Conservation (phyloP, 352 stramenopile species). For the Phytophthora europaea region DNA sequence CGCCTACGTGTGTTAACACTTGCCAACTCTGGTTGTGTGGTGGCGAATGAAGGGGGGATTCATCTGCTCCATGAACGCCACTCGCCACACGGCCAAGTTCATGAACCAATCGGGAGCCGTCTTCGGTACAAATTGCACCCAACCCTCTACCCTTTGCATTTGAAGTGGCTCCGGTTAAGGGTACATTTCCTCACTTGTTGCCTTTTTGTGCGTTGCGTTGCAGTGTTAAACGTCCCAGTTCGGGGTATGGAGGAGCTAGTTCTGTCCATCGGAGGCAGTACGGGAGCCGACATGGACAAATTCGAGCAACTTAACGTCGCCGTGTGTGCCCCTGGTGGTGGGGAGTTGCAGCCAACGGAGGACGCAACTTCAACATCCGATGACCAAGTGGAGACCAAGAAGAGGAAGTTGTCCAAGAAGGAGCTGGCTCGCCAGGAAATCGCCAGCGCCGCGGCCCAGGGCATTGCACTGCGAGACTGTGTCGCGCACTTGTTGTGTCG, state of each 20-base stretch:
- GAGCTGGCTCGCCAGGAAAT: slow-evolving; percentile 53
- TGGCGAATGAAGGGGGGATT: slow-evolving; percentile 63
- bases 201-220: slow-evolving; percentile 13
- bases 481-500: slow-evolving; percentile 74
- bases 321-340: slow-evolving; percentile 57
- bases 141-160: slow-evolving; percentile 2
- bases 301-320: slow-evolving; percentile 60
- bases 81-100: slow-evolving; percentile 71
- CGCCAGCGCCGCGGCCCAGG: slow-evolving; percentile 31
- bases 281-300: slow-evolving; percentile 68
- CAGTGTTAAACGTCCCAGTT: slow-evolving; percentile 83
- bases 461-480: slow-evolving; percentile 62
- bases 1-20: background rate
- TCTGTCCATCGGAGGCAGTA: slow-evolving; percentile 76
- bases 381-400: slow-evolving; percentile 34
- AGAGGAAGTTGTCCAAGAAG: slow-evolving; percentile 72
- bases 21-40: background rate
- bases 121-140: slow-evolving; percentile 59
- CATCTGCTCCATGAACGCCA: slow-evolving; percentile 84
- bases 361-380: background rate
- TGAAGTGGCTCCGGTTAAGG: slow-evolving; percentile 11
- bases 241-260: slow-evolving; percentile 80
- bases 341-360: background rate
- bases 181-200: slow-evolving; percentile 1
- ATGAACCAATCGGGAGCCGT: slow-evolving; percentile 54